These are phyloP conservation scores for Mycotypha africana DNA, from an alignment of 371 early-diverging fungal species.

Conservation along the genomic window DNA sequence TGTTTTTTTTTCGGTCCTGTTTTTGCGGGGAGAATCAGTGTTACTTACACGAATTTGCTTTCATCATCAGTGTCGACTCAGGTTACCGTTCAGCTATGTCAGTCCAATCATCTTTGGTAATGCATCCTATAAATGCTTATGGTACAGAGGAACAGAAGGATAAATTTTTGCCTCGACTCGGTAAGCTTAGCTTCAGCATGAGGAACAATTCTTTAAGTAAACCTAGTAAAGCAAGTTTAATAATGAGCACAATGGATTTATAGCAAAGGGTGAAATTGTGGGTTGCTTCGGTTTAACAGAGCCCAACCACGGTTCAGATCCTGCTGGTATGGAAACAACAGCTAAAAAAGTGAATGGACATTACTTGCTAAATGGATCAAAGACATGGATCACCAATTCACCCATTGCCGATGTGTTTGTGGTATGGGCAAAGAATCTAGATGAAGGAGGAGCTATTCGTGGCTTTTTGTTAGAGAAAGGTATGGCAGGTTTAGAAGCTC, in stretches of 20 bases:
- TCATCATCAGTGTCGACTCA: constrained; percentile 76
- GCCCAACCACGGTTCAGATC: constrained; percentile 98
- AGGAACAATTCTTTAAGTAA: too few relatives aligned
- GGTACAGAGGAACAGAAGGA: constrained; percentile 89
- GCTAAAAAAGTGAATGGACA: constrained; percentile 74
- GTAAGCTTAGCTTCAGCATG: too few relatives aligned
- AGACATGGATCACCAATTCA: constrained; percentile 99
- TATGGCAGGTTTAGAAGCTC: constrained; percentile 84
- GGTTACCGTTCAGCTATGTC: constrained; percentile 98
- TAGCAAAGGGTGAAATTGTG: constrained; percentile 84
- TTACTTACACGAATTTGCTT: background rate
- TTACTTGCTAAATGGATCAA: too few relatives aligned
- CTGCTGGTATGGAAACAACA: constrained; percentile 89
- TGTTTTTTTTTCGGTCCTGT: background rate
- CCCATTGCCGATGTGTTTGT: constrained; percentile 98
- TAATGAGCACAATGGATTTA: too few relatives aligned
- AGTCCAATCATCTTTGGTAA: constrained; percentile 96
- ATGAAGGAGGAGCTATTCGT: constrained; percentile 82
- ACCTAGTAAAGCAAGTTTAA: too few relatives aligned
- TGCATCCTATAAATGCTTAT: constrained; percentile 96
- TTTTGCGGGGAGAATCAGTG: background rate
- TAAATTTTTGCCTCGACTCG: constrained; percentile 88
- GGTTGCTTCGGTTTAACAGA: constrained; percentile 97
- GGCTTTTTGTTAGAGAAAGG: constrained; percentile 94
- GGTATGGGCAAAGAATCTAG: constrained; percentile 92